A percentile compares a stretch with the other conserved stretches of the same genome.
These are phyloP conservation scores for Eutrema yunnanense DNA, from an alignment of 345 rosid species.

Conservation along the genomic window DNA sequence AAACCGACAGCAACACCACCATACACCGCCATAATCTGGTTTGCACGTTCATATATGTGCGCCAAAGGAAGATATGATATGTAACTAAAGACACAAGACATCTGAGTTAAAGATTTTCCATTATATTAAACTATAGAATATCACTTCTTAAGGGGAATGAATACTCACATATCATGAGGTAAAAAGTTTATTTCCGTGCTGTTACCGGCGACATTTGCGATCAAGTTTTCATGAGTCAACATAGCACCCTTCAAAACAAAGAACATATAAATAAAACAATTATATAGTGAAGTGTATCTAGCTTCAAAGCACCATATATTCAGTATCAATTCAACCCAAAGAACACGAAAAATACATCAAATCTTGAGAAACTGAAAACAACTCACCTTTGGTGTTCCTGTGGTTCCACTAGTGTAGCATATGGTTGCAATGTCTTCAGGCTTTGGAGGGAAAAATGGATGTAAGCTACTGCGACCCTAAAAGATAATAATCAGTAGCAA, in stretches of 20 bases:
- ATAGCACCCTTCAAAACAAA: slow-evolving; percentile 59
- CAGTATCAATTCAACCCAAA: background rate
- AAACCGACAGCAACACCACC: slow-evolving; percentile 73
- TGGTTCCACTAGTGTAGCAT: slow-evolving; percentile 97
- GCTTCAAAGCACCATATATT: background rate
- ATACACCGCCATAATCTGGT: slow-evolving; percentile 57
- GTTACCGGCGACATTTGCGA: slow-evolving; percentile 74
- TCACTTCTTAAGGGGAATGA: background rate
- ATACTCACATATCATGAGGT: slow-evolving; percentile 77
- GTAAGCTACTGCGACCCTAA: slow-evolving; percentile 71
- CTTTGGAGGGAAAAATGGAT: slow-evolving; percentile 62
- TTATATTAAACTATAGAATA: background rate
- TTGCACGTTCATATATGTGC: slow-evolving; percentile 79
- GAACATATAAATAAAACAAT: background rate
- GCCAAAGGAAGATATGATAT: slow-evolving; percentile 94
- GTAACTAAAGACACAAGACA: slow-evolving; percentile 42
- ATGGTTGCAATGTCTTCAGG: slow-evolving; percentile 87
- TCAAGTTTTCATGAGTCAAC: slow-evolving; percentile 78
- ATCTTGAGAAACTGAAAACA: background rate
- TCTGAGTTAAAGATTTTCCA: background rate
- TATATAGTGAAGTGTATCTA: background rate
- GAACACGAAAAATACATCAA: background rate
- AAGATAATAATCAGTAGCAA: slow-evolving; percentile 32
- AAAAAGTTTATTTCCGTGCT: slow-evolving; percentile 28
- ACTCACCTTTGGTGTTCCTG: slow-evolving; percentile 89